Conservation (phyloP, 2,329 filamentous ascomycete species). For the Plectosphaerella cucumerina region DNA sequence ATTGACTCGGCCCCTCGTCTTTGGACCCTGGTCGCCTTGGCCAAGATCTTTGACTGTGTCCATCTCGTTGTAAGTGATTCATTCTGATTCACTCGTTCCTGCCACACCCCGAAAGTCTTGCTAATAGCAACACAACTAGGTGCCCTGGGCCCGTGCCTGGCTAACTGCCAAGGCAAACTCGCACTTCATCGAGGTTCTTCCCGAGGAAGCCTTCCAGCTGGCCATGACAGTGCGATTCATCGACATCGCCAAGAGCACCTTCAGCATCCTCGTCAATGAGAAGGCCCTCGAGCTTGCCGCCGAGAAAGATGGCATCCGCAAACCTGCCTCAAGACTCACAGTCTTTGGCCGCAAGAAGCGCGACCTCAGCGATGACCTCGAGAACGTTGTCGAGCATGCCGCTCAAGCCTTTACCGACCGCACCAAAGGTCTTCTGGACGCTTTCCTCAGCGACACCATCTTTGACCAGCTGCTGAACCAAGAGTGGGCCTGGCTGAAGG, state of each 20-base stretch:
- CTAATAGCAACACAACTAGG: background rate
- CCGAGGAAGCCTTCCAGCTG: constrained; percentile 57
- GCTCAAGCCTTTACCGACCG: constrained; percentile 47
- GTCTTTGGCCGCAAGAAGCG: constrained; percentile 44
- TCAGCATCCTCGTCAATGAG: constrained; percentile 60
- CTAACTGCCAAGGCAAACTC: constrained; percentile 36
- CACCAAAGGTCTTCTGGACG: constrained; percentile 24
- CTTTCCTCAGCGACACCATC: constrained; percentile 26
- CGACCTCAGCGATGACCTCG: constrained; percentile 47
- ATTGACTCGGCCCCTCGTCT: constrained; percentile 63
- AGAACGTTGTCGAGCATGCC: constrained; percentile 56
- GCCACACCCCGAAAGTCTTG: background rate
- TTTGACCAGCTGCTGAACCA: constrained; percentile 22
- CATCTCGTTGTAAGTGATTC: background rate
- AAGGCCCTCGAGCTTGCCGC: constrained; percentile 44
- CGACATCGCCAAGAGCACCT: constrained; percentile 42
- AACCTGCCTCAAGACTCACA: constrained; percentile 18
- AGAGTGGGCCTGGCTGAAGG: constrained; percentile 28
- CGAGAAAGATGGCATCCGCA: background rate
- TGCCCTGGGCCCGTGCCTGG: background rate
- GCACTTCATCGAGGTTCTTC: constrained; percentile 58
- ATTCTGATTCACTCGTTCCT: no score
- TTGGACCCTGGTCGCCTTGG: constrained; percentile 62
- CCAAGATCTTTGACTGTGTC: constrained; percentile 52
- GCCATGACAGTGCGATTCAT: constrained; percentile 41